Base-by-base conservation (phyloP, 1,284 basidiomycete species). In the Lignosus rhinocerotis region DNA sequence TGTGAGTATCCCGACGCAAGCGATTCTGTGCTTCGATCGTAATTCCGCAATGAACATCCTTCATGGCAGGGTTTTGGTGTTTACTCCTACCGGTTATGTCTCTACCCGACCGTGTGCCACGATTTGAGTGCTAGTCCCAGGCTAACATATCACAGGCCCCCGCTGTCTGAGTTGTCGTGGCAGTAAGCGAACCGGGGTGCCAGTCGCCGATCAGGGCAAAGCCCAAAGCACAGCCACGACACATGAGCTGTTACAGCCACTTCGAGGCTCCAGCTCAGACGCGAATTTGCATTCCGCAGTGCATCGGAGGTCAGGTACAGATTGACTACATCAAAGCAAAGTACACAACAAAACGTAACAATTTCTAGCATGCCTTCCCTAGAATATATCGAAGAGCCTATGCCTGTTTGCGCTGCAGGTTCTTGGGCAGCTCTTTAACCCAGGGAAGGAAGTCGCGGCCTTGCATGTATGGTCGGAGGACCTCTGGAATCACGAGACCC, bases 361-460 rank as follows among this genome's bases (percentile, higher is more conserved):
- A 12, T 17, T 25, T 55, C 47, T 55, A 50, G 34, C 2, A 53
- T 8, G 21, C 30, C 32, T 38, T 7, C 19, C 33, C 11, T 16
- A 14, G 14, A 30, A 50, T 3, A 43, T 25, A 4, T 9, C 16
- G 25, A 11, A 39, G 3, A n/a, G 46, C 60, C 62, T 73, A 85
- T 50, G 75, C 81, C 70, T 88, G 83, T 76, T 92, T 92, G 75
- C 83, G 85, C 77, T 91, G 87, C 56, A 90, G 68, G 49, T 79
- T 81, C 78, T 94, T 94, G 6, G 93, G 93, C 59, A 95, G 74
- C 69, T 90, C 90, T 69, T 90, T 90, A 44, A 86, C 85, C 79
- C 84, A 99, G 17, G 95, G 95, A 54, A 99, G 72, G 79, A 98
- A 97, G 17, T 93, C 91, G 17, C 96, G 86, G 2, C 96, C 96